These are phyloP conservation scores for Pseudocercospora cruenta DNA, from an alignment of 2,329 filamentous ascomycete species.

Conservation along the genomic window DNA sequence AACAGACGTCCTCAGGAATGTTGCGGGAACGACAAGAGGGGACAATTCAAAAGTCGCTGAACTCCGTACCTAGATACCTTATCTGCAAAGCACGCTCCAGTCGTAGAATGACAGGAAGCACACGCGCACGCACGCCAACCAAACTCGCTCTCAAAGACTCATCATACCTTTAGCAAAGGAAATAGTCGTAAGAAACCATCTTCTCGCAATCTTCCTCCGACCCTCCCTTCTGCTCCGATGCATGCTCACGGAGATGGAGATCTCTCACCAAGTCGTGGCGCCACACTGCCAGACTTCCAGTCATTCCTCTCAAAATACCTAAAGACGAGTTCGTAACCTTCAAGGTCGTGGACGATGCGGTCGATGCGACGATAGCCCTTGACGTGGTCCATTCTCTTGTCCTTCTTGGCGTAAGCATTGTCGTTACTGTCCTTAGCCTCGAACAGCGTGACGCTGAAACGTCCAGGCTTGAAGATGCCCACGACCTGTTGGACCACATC, in stretches of 20 bases:
- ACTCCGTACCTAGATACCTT: not conserved
- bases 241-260: constrained; percentile 20
- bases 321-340: constrained; percentile 96
- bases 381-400: constrained; percentile 71
- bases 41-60: not conserved
- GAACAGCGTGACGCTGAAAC: constrained; percentile 95
- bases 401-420: constrained; percentile 47
- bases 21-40: too few relatives aligned
- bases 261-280: constrained; percentile 63
- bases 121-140: not conserved
- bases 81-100: not conserved
- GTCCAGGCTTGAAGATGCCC: constrained; percentile 93
- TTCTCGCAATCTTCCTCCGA: not conserved
- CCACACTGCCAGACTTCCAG: constrained; percentile 64
- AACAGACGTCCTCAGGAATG: too few relatives aligned
- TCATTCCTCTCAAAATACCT: constrained; percentile 92
- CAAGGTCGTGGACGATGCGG: constrained; percentile 94
- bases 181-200: not conserved
- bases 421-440: constrained; percentile 72
- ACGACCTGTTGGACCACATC: constrained; percentile 95
- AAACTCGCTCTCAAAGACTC: not conserved
- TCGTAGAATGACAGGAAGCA: not conserved
- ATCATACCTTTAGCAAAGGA: not conserved
- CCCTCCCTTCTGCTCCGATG: not conserved
- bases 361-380: constrained; percentile 87